These are phyloP conservation scores for Physcomitrellopsis africana DNA, from an alignment of 225 moss, liverwort and hornwort species.

Conservation along the genomic window DNA sequence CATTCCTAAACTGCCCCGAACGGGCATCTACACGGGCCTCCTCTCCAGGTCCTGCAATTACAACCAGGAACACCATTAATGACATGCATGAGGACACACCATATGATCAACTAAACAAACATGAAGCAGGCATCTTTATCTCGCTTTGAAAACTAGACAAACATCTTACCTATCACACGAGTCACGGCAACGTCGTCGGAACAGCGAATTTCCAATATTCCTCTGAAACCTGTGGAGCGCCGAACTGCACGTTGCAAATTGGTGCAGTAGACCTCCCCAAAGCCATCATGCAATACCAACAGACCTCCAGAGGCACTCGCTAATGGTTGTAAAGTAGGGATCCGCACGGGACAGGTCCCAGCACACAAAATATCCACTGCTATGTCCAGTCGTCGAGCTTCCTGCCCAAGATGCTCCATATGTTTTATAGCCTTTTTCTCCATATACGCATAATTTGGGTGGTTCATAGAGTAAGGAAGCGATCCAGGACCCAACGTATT, in stretches of 20 bases:
- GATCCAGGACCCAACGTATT: slow-evolving; percentile 84
- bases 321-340: slow-evolving; percentile 79
- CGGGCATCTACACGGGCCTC: slow-evolving; percentile 62
- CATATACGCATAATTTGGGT: slow-evolving; percentile 86
- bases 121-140: neutral
- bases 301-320: slow-evolving; percentile 89
- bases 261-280: slow-evolving; percentile 87
- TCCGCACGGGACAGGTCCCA: slow-evolving; percentile 96
- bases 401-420: slow-evolving; percentile 89
- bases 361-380: slow-evolving; percentile 91
- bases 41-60: slow-evolving; percentile 80
- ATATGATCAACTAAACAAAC: slow-evolving; percentile 6
- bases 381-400: slow-evolving; percentile 85
- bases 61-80: slow-evolving; percentile 29
- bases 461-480: slow-evolving; percentile 64
- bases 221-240: slow-evolving; percentile 90
- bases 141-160: slow-evolving; percentile 4
- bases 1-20: slow-evolving; percentile 77
- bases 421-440: slow-evolving; percentile 89
- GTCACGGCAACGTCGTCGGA: slow-evolving; percentile 82
- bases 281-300: slow-evolving; percentile 90
- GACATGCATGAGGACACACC: neutral
- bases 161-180: slow-evolving; percentile 71
- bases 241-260: slow-evolving; percentile 89
- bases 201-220: slow-evolving; percentile 86